A percentile compares a stretch with the other conserved stretches of the same genome.
These are phyloP conservation scores for Mucor plumbeus DNA, from an alignment of 371 early-diverging fungal species.

Conservation along the genomic window DNA sequence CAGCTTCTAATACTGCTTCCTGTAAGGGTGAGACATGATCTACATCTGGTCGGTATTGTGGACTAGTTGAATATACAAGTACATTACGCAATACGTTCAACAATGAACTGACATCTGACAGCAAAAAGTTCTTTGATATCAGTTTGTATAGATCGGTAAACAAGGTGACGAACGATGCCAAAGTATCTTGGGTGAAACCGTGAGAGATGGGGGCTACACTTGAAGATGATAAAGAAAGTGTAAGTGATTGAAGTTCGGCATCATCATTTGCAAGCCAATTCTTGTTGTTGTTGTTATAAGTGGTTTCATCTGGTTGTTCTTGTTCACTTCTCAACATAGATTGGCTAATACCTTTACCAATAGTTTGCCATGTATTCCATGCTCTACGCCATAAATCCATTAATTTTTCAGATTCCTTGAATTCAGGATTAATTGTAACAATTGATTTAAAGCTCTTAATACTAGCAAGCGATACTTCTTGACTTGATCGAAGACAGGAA, in stretches of 20 bases:
- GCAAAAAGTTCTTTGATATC: constrained; percentile 51
- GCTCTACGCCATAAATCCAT: constrained; percentile 68
- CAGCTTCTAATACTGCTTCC: constrained; percentile 58
- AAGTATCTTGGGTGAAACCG: constrained; percentile 79
- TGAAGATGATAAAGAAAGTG: constrained; percentile 43
- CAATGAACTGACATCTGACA: constrained; percentile 62
- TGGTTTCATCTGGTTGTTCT: not conserved
- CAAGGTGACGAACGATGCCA: constrained; percentile 69
- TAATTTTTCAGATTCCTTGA: constrained; percentile 37
- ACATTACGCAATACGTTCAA: constrained; percentile 62
- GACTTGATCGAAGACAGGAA: constrained; percentile 71
- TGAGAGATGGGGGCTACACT: constrained; percentile 42
- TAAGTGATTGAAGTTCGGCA: constrained; percentile 38
- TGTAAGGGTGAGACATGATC: constrained; percentile 65
- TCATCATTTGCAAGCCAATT: constrained; percentile 18
- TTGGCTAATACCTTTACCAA: constrained; percentile 66
- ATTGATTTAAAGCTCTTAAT: constrained; percentile 72
- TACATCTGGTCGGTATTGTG: constrained; percentile 61
- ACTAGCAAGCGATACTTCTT: constrained; percentile 80
- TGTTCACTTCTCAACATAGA: constrained; percentile 11
- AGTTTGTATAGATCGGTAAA: constrained; percentile 70
- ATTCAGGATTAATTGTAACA: constrained; percentile 48
- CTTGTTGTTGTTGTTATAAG: not conserved
- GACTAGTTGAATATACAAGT: constrained; percentile 59
- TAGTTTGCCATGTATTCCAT: constrained; percentile 81